Evolutionary conservation across 169 alveolate species (phyloP).

Genomic region (Miamiensis avidus): DNA sequence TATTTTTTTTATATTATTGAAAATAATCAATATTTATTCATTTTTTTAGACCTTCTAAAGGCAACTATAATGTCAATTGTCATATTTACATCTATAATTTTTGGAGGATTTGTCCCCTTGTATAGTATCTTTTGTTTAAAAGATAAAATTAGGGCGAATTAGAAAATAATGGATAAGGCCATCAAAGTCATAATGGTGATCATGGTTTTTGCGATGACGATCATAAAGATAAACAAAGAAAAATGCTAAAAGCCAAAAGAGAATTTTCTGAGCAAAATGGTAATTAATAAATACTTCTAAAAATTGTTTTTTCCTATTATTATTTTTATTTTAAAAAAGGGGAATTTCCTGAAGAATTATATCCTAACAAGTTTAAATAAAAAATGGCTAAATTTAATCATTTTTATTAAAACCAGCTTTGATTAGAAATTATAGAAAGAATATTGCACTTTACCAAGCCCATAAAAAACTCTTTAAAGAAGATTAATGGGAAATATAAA

Average conservation of each 20-base stretch:
- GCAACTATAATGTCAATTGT: background rate
- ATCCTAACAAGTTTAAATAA: background rate
- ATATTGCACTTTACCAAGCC: background rate
- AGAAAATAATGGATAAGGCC: no score
- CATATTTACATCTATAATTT: background rate
- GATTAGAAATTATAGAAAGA: background rate
- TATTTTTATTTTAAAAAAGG: background rate
- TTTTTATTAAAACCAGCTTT: background rate
- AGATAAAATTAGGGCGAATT: no score
- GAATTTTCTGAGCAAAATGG: background rate
- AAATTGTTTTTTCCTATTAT: no score
- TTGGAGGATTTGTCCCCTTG: background rate
- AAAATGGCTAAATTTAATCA: background rate
- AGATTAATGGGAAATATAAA: background rate
- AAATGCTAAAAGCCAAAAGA: background rate
- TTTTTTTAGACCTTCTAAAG: background rate
- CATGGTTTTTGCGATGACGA: background rate
- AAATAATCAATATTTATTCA: no score
- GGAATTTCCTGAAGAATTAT: background rate
- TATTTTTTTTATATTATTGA: background rate
- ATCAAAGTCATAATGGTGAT: background rate
- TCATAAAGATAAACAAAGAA: background rate
- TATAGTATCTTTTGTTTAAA: no score
- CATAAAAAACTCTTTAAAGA: background rate
- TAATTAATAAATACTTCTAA: no score